Evolutionary conservation across 2,329 filamentous ascomycete species (phyloP).

Genomic region (Cryphonectria carpinicola): DNA sequence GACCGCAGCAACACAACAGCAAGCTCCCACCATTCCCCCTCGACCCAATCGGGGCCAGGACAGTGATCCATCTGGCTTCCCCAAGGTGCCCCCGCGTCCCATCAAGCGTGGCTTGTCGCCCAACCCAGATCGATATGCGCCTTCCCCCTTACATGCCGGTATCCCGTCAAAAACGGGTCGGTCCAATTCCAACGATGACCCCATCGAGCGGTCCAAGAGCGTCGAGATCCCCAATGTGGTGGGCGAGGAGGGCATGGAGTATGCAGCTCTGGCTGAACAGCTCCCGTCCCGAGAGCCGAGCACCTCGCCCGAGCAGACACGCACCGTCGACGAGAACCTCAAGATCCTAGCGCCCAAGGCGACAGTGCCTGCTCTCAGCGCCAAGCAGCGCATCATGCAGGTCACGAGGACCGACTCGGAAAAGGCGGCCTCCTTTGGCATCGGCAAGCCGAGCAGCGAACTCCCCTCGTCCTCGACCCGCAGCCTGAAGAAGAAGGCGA

Average conservation of each 20-base stretch:
- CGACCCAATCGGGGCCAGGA: slow-evolving; percentile 56
- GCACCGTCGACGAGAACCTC: slow-evolving; percentile 77
- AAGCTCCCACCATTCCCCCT: slow-evolving; percentile 60
- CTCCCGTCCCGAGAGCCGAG: slow-evolving; percentile 45
- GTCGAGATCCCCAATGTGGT: slow-evolving; percentile 77
- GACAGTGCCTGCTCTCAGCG: slow-evolving; percentile 78
- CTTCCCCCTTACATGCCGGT: slow-evolving; percentile 81
- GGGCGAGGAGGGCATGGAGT: slow-evolving; percentile 89
- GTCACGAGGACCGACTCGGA: slow-evolving; percentile 93
- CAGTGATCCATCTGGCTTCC: slow-evolving; percentile 51
- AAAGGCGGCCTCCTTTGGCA: slow-evolving; percentile 80
- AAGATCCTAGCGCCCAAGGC: slow-evolving; percentile 89
- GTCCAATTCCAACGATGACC: slow-evolving; percentile 46
- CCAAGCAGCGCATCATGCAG: slow-evolving; percentile 78
- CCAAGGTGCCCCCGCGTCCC: slow-evolving; percentile 81
- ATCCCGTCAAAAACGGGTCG: slow-evolving; percentile 49
- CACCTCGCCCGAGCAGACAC: slow-evolving; percentile 70
- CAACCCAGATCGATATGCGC: slow-evolving; percentile 76
- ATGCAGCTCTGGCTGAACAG: slow-evolving; percentile 64
- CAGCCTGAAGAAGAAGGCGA: slow-evolving; percentile 67
- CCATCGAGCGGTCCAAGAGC: slow-evolving; percentile 68
- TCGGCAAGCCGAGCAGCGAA: slow-evolving; percentile 69
- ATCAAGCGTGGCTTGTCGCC: slow-evolving; percentile 78
- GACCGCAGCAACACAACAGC: slow-evolving; percentile 49
- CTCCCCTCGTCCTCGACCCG: slow-evolving; percentile 49